phyloP scores from a whole-genome alignment of 352 stramenopile genomes.

The Phytophthora melonis region DNA sequence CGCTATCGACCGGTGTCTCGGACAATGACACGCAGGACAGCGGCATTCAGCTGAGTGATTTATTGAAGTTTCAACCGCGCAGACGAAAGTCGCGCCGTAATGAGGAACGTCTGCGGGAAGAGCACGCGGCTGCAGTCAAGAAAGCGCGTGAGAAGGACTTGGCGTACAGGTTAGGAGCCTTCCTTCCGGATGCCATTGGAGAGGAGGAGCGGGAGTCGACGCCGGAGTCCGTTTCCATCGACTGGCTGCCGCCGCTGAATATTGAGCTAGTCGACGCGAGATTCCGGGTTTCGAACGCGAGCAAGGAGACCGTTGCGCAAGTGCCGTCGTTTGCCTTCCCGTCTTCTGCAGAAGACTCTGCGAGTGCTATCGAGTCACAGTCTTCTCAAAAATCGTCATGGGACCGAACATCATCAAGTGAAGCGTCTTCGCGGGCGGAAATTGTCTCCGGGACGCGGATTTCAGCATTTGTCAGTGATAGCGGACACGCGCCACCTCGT shows the following conservation, averaged over 20 bases:
- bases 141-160: conserved; percentile 68
- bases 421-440: background rate
- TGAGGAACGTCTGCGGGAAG: conserved; percentile 71
- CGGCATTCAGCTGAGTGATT: conserved; percentile 31
- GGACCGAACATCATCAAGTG: background rate
- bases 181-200: conserved; percentile 37
- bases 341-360: conserved; percentile 8
- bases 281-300: conserved; percentile 42
- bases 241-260: conserved; percentile 39
- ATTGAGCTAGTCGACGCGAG: conserved; percentile 39
- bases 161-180: conserved; percentile 57
- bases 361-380: background rate
- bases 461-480: conserved; percentile 25
- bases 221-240: conserved; percentile 17
- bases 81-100: conserved; percentile 74
- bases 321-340: conserved; percentile 32
- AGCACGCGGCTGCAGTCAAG: conserved; percentile 74
- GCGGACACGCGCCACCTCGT: background rate
- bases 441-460: conserved; percentile 22
- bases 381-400: conserved; percentile 13
- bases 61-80: conserved; percentile 37
- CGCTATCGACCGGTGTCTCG: conserved; percentile 20
- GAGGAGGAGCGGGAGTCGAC: conserved; percentile 13
- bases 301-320: conserved; percentile 16
- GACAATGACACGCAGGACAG: conserved; percentile 65